Conservation (phyloP, 1,284 basidiomycete genomes). For the Austropuccinia psidii region DNA sequence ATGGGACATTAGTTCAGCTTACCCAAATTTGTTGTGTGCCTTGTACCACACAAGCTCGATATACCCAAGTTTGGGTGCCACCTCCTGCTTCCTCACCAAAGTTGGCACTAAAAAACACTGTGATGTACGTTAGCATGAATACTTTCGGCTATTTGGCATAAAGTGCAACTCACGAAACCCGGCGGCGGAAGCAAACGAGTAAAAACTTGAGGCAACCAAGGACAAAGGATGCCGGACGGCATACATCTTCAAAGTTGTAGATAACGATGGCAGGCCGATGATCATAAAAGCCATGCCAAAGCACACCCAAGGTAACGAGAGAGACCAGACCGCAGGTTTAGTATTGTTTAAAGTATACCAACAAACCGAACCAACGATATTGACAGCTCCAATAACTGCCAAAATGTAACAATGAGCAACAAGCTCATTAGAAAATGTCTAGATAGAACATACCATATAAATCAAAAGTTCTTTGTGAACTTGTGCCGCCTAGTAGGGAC, state of each 20-base stretch:
- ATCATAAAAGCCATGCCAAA: conserved; percentile 80
- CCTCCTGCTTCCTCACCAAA: conserved; percentile 93
- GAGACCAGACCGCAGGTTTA: conserved; percentile 75
- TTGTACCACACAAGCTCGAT: conserved; percentile 80
- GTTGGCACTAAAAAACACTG: conserved; percentile 81
- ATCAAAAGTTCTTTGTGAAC: conserved; percentile 68
- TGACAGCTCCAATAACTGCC: conserved; percentile 65
- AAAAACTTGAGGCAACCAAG: conserved; percentile 74
- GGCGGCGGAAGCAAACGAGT: conserved; percentile 78
- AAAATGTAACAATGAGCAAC: neutral
- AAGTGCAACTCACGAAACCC: conserved; percentile 55
- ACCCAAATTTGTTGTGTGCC: conserved; percentile 46
- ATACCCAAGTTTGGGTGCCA: conserved; percentile 80
- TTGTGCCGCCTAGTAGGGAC: conserved; percentile 73
- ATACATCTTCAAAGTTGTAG: conserved; percentile 44
- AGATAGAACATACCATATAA: conserved; percentile 56
- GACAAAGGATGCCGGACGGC: conserved; percentile 54
- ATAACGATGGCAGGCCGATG: conserved; percentile 73
- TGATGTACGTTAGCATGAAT: neutral
- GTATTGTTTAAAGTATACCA: conserved; percentile 87
- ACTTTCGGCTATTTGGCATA: neutral
- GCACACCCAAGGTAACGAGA: conserved; percentile 78
- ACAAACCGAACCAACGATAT: conserved; percentile 69
- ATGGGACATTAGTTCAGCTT: neutral
- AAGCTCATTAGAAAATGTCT: neutral